Conservation (phyloP, 768 basidiomycete genomes). For the Phallus indusiatus region DNA sequence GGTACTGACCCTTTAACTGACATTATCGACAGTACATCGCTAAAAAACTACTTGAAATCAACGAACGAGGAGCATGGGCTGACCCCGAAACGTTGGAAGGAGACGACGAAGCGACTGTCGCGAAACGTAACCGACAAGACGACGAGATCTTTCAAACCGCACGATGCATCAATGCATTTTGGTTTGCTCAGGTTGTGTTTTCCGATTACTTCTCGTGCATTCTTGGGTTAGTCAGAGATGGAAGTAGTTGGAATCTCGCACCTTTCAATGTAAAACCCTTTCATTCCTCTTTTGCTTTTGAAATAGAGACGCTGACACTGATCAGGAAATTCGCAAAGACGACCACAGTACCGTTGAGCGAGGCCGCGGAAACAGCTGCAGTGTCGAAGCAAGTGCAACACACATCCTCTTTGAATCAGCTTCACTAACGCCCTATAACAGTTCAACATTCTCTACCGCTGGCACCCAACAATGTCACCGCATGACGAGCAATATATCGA, state of each 20-base stretch:
- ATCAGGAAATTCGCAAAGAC: constrained; percentile 52
- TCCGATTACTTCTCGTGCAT: constrained; percentile 78
- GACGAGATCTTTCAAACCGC: constrained; percentile 82
- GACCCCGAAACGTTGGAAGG: constrained; percentile 41
- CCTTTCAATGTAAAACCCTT: constrained; percentile 48
- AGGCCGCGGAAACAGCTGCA: constrained; percentile 73
- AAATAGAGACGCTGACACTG: neutral
- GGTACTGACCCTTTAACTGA: neutral
- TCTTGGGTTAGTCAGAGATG: constrained; percentile 66
- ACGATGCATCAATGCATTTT: constrained; percentile 66
- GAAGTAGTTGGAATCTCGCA: constrained; percentile 66
- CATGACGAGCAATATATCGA: constrained; percentile 25
- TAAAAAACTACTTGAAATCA: constrained; percentile 65
- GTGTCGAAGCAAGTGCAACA: constrained; percentile 55
- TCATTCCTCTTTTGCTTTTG: neutral
- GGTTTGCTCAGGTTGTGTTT: constrained; percentile 75
- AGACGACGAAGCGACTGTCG: constrained; percentile 17
- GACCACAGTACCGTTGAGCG: constrained; percentile 66
- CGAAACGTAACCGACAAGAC: constrained; percentile 42
- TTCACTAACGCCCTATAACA: neutral
- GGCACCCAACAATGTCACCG: constrained; percentile 24
- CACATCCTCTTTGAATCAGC: neutral
- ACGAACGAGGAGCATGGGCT: constrained; percentile 57
- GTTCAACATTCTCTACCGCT: constrained; percentile 13
- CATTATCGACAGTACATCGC: constrained; percentile 59